Conservation (phyloP, 768 basidiomycete species). For the Dacryopinax primogenitus region DNA sequence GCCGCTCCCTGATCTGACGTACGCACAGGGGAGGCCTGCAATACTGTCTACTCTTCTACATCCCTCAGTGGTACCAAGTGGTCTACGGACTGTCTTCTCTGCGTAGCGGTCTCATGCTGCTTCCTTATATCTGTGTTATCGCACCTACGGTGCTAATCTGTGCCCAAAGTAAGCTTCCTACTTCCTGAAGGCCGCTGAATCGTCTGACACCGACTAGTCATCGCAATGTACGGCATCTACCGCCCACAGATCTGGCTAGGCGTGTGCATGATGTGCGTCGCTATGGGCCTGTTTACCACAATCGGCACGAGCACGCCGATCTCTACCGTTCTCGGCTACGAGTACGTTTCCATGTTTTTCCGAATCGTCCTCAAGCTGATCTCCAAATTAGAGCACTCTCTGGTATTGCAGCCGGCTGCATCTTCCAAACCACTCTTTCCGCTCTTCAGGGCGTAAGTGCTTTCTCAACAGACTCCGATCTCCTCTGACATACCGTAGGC, state of each 20-base stretch:
- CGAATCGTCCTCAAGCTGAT: background rate
- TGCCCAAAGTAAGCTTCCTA: background rate
- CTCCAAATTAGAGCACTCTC: background rate
- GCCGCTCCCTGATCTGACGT: background rate
- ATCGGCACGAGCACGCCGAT: background rate
- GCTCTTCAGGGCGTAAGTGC: background rate
- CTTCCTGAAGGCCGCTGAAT: background rate
- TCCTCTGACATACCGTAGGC: constrained; percentile 21
- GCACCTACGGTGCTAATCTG: background rate
- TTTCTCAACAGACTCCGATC: background rate
- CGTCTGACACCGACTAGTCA: background rate
- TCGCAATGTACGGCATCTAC: background rate
- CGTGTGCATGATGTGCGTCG: background rate
- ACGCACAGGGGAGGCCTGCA: background rate
- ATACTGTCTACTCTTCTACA: constrained; percentile 6
- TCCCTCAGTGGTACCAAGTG: constrained; percentile 6
- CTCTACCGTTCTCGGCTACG: background rate
- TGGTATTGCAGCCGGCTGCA: background rate
- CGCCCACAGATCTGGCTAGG: constrained; percentile 3
- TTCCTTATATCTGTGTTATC: background rate
- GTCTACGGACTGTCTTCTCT: background rate
- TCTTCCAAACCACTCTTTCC: constrained; percentile 1
- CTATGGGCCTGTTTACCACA: background rate
- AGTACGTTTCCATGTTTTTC: background rate
- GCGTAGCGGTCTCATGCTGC: background rate